A percentile compares a stretch with the other conserved stretches of the same genome.
phyloP scores from a whole-genome alignment of 345 rosid species.

The Xanthoceras sorbifolium region DNA sequence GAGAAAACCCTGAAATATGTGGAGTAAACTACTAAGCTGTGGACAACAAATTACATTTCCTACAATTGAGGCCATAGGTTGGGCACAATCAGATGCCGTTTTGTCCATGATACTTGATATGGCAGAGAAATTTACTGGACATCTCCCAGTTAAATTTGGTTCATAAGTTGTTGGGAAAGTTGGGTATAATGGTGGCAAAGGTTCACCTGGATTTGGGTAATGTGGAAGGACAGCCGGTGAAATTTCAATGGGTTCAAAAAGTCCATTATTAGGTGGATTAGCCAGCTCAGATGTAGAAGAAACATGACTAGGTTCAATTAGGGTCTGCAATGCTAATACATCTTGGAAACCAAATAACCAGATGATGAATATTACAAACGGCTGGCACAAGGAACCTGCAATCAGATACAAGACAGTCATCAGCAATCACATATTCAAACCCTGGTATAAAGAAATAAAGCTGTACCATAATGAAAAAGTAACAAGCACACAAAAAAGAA shows the following conservation, averaged over 20 bases:
- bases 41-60: slow-evolving; percentile 97
- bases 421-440: slow-evolving; percentile 18
- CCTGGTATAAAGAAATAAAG: neutral
- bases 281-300: slow-evolving; percentile 60
- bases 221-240: slow-evolving; percentile 83
- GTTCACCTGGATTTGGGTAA: slow-evolving; percentile 52
- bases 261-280: slow-evolving; percentile 65
- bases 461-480: neutral
- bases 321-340: slow-evolving; percentile 45
- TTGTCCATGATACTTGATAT: slow-evolving; percentile 60
- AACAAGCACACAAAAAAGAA: neutral
- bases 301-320: slow-evolving; percentile 44
- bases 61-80: slow-evolving; percentile 73
- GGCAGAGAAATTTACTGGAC: slow-evolving; percentile 81
- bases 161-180: slow-evolving; percentile 74
- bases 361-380: slow-evolving; percentile 55
- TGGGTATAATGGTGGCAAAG: slow-evolving; percentile 84
- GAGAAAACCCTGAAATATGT: slow-evolving; percentile 74
- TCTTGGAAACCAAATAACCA: slow-evolving; percentile 75
- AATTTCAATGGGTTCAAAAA: slow-evolving; percentile 87
- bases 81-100: slow-evolving; percentile 86
- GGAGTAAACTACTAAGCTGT: slow-evolving; percentile 80
- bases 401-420: slow-evolving; percentile 32
- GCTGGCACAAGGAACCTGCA: slow-evolving; percentile 62
- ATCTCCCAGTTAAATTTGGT: slow-evolving; percentile 85